Evolutionary conservation across 352 stramenopile genomes (phyloP).

Genomic region (Phytophthora uliginosa): DNA sequence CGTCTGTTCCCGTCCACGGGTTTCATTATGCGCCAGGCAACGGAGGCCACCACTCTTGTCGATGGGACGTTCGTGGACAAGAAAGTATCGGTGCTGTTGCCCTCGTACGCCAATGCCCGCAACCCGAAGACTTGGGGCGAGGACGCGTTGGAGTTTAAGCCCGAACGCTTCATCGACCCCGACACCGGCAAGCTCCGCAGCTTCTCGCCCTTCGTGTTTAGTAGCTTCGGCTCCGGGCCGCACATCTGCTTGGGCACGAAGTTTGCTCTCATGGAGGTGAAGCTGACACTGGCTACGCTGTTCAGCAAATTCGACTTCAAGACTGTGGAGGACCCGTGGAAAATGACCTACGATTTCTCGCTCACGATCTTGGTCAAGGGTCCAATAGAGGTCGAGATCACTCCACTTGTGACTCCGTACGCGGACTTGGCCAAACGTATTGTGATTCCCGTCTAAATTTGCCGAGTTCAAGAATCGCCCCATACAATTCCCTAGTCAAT

Average conservation of each 20-base stretch:
- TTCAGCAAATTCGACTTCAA: slow-evolving; percentile 51
- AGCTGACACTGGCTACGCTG: slow-evolving; percentile 52
- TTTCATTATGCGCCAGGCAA: slow-evolving; percentile 48
- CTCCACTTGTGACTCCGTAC: neutral
- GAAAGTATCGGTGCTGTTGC: slow-evolving; percentile 1
- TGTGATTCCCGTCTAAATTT: too few species aligned
- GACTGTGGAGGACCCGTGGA: slow-evolving; percentile 43
- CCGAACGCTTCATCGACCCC: neutral
- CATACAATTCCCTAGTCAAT: too few species aligned
- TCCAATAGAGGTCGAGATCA: slow-evolving; percentile 1
- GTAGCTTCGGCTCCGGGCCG: slow-evolving; percentile 51
- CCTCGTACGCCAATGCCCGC: slow-evolving; percentile 2
- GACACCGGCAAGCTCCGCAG: neutral
- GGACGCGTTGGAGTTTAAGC: neutral
- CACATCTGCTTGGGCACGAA: slow-evolving; percentile 59
- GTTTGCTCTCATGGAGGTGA: slow-evolving; percentile 62
- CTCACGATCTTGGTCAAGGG: slow-evolving; percentile 27
- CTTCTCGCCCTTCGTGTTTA: slow-evolving; percentile 1
- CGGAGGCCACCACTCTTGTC: slow-evolving; percentile 39
- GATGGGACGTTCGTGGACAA: slow-evolving; percentile 57
- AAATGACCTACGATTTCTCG: slow-evolving; percentile 51
- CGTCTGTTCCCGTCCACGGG: slow-evolving; percentile 63
- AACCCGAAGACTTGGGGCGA: slow-evolving; percentile 5
- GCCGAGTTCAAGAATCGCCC: too few species aligned
- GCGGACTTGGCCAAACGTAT: neutral